Percentiles rank a stretch among this genome's conserved stretches.
Conservation (phyloP, 78 protist genomes). For the Speleostelium caveatum region DNA sequence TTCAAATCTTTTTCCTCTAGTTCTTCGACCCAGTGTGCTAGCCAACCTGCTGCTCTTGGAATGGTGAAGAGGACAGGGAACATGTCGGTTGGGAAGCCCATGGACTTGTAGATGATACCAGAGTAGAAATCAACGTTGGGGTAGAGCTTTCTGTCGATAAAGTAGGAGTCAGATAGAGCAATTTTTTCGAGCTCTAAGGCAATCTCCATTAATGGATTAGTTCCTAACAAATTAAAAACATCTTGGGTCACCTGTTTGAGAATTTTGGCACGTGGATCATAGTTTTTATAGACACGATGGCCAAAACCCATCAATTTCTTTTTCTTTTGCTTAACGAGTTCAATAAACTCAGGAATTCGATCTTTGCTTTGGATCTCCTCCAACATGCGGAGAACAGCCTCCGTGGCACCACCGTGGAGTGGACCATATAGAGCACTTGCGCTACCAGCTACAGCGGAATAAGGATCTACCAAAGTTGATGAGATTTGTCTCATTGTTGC, state of each 20-base stretch:
- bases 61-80: conserved; percentile 81
- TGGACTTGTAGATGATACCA: conserved; percentile 72
- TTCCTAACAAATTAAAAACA: conserved; percentile 42
- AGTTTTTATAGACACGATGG: conserved; percentile 89
- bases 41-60: conserved; percentile 85
- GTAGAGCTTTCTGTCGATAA: conserved; percentile 86
- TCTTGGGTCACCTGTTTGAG: conserved; percentile 46
- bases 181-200: conserved; percentile 82
- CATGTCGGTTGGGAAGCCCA: conserved; percentile 88
- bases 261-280: conserved; percentile 91
- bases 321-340: conserved; percentile 74
- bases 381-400: conserved; percentile 88
- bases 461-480: conserved; percentile 80
- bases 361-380: conserved; percentile 86
- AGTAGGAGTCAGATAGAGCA: conserved; percentile 84
- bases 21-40: conserved; percentile 83
- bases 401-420: conserved; percentile 92
- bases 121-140: conserved; percentile 90
- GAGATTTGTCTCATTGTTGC: conserved; percentile 85
- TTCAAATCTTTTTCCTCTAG: conserved; percentile 62
- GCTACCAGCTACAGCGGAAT: conserved; percentile 77
- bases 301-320: conserved; percentile 89
- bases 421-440: conserved; percentile 92
- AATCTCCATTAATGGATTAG: conserved; percentile 72
- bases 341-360: conserved; percentile 50